Percentiles rank a stretch among this genome's conserved stretches.
Conservation (phyloP, 2,329 filamentous ascomycete genomes). For the Scedosporium dehoogii region DNA sequence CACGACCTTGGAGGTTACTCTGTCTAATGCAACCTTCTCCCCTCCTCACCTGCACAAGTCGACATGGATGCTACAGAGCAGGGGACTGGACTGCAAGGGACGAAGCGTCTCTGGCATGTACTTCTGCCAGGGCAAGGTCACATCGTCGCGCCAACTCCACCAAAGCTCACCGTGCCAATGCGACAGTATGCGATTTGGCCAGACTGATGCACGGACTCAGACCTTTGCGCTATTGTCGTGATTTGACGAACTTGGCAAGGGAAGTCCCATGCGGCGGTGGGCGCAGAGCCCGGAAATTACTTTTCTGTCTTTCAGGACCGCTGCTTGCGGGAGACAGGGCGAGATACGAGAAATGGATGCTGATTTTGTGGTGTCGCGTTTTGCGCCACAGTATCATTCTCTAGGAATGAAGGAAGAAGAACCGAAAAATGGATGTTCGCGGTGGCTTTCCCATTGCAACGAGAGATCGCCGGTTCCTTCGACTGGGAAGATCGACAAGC, state of each 20-base stretch:
- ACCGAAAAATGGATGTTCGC: not conserved
- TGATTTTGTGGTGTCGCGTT: not conserved
- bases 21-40: too few species aligned
- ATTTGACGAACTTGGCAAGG: not conserved
- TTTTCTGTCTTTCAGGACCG: too few species aligned
- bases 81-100: not conserved
- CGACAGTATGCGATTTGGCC: not conserved
- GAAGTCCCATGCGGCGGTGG: not conserved
- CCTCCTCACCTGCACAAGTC: not conserved
- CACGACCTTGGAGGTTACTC: too few species aligned
- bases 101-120: too few species aligned
- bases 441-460: not conserved
- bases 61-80: not conserved
- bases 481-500: not conserved
- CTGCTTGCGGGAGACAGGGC: not conserved
- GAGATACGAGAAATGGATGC: not conserved
- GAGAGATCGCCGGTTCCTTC: not conserved
- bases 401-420: not conserved
- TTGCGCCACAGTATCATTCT: not conserved
- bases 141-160: not conserved
- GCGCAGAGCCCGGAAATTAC: too few species aligned
- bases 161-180: not conserved
- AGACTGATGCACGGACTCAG: not conserved
- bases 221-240: not conserved
- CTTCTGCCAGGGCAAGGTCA: not conserved